Evolutionary conservation across 352 stramenopile species (phyloP), one percentile per base, ranked within the genome.

Genomic region (Pythium rhizo-oryzae): DNA sequence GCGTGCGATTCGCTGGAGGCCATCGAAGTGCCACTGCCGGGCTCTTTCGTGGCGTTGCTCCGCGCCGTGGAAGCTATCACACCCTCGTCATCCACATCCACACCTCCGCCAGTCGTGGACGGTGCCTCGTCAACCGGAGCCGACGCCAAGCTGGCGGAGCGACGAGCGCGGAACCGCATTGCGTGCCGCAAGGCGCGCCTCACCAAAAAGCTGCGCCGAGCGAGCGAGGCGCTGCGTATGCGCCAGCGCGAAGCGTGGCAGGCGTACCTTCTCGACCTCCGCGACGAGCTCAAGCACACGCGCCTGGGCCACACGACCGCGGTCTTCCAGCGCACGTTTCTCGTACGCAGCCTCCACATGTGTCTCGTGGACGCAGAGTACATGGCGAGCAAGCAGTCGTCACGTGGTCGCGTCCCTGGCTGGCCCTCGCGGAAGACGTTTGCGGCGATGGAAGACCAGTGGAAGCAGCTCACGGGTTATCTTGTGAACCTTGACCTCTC

Each of bases 201-300:
- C 4, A 84, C 81, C 55, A 76, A 76, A 23, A 84, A 85, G 52
- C 59, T 80, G 15, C 61, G 80, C 28, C 77, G 84, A 9, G 49
- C 68, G n/a, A 53, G 59, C 13, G 65, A 73, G 7, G 46, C 73
- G 24, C 15, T 78, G 35, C 43, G 83, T 8, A 59, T 67, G 53
- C 58, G 51, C 30, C 67, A 76, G 28, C 75, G 79, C 21, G 52
- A 77, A 28, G 52, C 73, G 37, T 74, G 75, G n/a, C 65, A 77
- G 1, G 44, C 62, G 23, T 84, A 78, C 55, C 73, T 87, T 15
- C 63, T 57, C 16, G 61, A 76, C 28, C 52, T 87, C 15, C 62
- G 65, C 7, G 19, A 50, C 21, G 24, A 71, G 8, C 51, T 87
- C 24, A 28, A 44, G 28, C 50, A 53, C 19, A 33, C 30, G 23